Percentiles rank a stretch among this genome's conserved stretches.
Evolutionary conservation across 2,329 filamentous ascomycete genomes (phyloP).

Genomic region (Coniochaeta sp.): DNA sequence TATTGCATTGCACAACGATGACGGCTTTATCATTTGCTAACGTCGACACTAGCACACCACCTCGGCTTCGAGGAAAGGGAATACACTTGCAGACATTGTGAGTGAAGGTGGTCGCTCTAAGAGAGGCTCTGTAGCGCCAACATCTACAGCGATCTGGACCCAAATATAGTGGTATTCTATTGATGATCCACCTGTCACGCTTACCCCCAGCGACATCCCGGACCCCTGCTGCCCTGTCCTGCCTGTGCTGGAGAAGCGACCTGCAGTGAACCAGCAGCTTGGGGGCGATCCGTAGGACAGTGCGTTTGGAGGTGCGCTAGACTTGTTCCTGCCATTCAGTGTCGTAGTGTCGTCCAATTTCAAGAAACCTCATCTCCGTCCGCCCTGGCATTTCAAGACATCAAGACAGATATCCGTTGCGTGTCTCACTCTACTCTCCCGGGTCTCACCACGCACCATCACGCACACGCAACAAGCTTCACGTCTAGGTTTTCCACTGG

Average conservation of each 20-base stretch:
- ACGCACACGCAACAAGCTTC: too few relatives aligned
- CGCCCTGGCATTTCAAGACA: constrained; percentile 3
- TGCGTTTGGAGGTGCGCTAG: background rate
- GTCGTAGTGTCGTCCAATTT: constrained; percentile 1
- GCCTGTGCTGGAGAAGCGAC: background rate
- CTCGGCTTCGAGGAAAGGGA: too few relatives aligned
- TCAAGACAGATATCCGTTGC: background rate
- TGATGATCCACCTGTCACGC: background rate
- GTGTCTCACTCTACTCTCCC: background rate
- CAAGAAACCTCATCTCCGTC: constrained; percentile 3
- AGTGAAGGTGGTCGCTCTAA: background rate
- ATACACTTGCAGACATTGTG: background rate
- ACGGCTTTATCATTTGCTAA: background rate
- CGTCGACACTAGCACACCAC: too few relatives aligned
- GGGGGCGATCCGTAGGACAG: background rate
- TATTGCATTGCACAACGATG: too few relatives aligned
- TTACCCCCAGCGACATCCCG: background rate
- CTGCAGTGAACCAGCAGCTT: background rate
- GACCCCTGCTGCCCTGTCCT: background rate
- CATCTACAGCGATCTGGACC: background rate
- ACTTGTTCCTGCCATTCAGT: background rate
- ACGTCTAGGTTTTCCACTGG: background rate
- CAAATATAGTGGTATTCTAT: background rate
- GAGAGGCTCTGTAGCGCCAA: background rate
- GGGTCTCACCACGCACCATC: background rate